Percentiles rank a stretch among this genome's conserved stretches.
Conservation (phyloP, 148 eudicot species). For the Polygonum aviculare region DNA sequence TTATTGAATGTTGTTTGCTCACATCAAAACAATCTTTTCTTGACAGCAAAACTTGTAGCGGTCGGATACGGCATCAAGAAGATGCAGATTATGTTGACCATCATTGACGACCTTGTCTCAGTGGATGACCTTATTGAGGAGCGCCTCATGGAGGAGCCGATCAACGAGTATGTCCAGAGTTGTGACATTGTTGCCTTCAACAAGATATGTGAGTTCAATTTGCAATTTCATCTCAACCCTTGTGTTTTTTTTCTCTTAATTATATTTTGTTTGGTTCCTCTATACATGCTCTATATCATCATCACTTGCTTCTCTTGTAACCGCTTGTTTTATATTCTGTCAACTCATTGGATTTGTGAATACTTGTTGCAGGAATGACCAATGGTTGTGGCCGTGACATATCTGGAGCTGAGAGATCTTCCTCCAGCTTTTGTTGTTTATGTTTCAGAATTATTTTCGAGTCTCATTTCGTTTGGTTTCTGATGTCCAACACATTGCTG, state of each 20-base stretch:
- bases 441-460: background rate
- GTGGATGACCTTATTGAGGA: conserved; percentile 77
- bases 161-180: conserved; percentile 85
- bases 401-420: background rate
- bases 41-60: conserved; percentile 78
- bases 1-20: conserved; percentile 15
- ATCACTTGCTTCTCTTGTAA: conserved; percentile 13
- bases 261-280: background rate
- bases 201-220: conserved; percentile 41
- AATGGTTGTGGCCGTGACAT: background rate
- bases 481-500: background rate
- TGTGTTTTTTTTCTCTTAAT: background rate
- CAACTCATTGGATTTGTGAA: background rate
- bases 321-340: background rate
- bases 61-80: conserved; percentile 98
- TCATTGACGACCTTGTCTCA: conserved; percentile 85
- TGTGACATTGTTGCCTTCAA: conserved; percentile 98
- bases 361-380: background rate
- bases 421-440: background rate
- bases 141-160: conserved; percentile 55
- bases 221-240: conserved; percentile 35
- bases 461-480: background rate
- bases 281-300: conserved; percentile 14
- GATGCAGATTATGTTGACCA: conserved; percentile 75
- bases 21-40: conserved; percentile 2